Evolutionary conservation across 169 alveolate species (phyloP), one percentile per base, ranked within the genome.

Genomic region (Eimeria maxima): DNA sequence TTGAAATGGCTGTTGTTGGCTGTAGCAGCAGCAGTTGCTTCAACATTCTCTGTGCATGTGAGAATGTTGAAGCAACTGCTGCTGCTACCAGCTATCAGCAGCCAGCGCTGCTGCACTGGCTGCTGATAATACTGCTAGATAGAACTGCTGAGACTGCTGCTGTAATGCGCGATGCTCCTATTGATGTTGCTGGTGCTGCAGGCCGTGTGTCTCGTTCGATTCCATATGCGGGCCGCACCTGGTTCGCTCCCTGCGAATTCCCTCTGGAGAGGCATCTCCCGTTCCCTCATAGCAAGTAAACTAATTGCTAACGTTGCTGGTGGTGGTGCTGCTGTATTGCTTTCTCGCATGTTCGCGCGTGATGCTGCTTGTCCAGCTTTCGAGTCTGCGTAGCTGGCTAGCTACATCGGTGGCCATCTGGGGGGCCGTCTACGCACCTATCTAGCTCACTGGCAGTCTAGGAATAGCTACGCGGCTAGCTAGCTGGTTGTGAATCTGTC

Each of bases 181-280:
- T 6, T 86, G 47, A 33, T 74, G 53, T 33, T 33, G 38, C 38
- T 33, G 38, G 1, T 33, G 38, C 38, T 33, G 38, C 38, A 33
- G 38, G 38, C 95, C 27, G 73, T 10, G 5, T 73, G 27, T 86
- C 91, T 11, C 86, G 78, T 24, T 92, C 95, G 42, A 45, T 92
- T n/a, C 95, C 95, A 29, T 92, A 44, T 24, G 95, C 95, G 18
- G 95, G 90, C 29, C 95, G 95, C 29, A 78, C 95, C 24, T 71
- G 78, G 84, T 78, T 74, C n/a, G 53, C 95, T 10, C 95, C 95
- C 24, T 76, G 90, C 47, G 91, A 55, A 55, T 53, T 92, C 45
- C 95, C 95, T 22, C 71, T 38, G 45, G 89, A 86, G 38, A 71
- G 83, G 3, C 60, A 92, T 33, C 45, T 92, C 71, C 42, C 45